Evolutionary conservation across 2,329 filamentous ascomycete genomes (phyloP).

Genomic region (Fusarium brachygibbosum): DNA sequence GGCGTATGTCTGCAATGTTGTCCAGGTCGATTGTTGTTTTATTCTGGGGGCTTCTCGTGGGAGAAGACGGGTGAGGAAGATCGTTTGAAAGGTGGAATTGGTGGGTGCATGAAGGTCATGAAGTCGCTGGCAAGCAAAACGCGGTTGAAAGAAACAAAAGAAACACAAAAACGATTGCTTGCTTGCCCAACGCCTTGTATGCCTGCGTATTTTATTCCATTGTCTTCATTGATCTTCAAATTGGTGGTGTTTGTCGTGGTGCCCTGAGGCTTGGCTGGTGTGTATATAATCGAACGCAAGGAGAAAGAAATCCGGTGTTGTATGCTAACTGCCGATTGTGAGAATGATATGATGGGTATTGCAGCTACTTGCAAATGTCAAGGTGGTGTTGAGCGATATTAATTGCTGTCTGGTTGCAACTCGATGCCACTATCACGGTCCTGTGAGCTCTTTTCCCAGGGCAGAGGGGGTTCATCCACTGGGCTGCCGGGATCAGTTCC

Average conservation of each 20-base stretch:
- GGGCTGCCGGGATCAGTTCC: slow-evolving; percentile 39
- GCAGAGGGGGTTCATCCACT: slow-evolving; percentile 45
- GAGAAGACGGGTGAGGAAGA: slow-evolving; percentile 7
- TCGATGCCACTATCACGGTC: slow-evolving; percentile 69
- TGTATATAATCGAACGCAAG: slow-evolving; percentile 25
- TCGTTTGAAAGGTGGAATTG: slow-evolving; percentile 32
- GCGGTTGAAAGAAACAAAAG: slow-evolving; percentile 25
- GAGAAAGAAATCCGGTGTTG: slow-evolving; percentile 25
- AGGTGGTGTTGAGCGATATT: background rate
- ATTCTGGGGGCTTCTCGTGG: slow-evolving; percentile 5
- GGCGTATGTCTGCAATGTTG: slow-evolving; percentile 18
- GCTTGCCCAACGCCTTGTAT: slow-evolving; percentile 46
- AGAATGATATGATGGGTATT: slow-evolving; percentile 9
- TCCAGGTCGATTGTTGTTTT: slow-evolving; percentile 28
- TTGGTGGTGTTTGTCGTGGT: slow-evolving; percentile 31
- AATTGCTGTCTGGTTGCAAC: slow-evolving; percentile 58
- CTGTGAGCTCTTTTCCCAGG: slow-evolving; percentile 58
- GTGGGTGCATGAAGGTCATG: slow-evolving; percentile 25
- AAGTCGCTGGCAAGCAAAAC: slow-evolving; percentile 36
- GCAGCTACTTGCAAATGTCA: background rate
- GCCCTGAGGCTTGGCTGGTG: slow-evolving; percentile 39
- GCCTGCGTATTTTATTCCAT: slow-evolving; percentile 40
- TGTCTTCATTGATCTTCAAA: slow-evolving; percentile 36
- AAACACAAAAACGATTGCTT: slow-evolving; percentile 43
- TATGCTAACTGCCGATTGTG: slow-evolving; percentile 28